Conservation (phyloP, 2,329 filamentous ascomycete species). For the Cercospora janseana region DNA sequence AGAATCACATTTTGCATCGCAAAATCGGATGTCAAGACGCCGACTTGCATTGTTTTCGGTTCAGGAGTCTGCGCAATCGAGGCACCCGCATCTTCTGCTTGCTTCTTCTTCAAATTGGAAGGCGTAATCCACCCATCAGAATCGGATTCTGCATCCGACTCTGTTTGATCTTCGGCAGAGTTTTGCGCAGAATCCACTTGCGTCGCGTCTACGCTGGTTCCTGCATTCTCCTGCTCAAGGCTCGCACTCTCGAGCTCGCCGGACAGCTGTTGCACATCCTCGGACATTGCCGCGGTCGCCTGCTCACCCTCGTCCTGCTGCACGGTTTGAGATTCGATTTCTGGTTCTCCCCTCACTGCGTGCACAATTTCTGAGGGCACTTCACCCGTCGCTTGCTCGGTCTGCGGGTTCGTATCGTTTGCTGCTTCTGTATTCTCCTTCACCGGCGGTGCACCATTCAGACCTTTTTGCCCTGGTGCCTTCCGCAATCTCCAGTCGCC, state of each 20-base stretch:
- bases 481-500: conserved; percentile 82
- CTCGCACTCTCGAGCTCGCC: conserved; percentile 16
- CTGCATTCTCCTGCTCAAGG: conserved; percentile 21
- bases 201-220: conserved; percentile 26
- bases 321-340: not conserved
- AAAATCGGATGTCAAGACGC: conserved; percentile 92
- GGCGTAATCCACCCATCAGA: conserved; percentile 91
- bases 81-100: conserved; percentile 61
- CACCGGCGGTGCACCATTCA: conserved; percentile 67
- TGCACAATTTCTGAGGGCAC: conserved; percentile 3
- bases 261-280: conserved; percentile 14
- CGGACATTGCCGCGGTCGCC: not conserved
- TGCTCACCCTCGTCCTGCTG: not conserved
- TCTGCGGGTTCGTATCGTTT: conserved; percentile 4
- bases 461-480: conserved; percentile 71
- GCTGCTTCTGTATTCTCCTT: conserved; percentile 29
- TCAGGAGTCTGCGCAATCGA: conserved; percentile 49
- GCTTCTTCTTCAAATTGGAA: conserved; percentile 81
- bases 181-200: conserved; percentile 31
- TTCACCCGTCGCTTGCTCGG: conserved; percentile 2
- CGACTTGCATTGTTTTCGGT: conserved; percentile 72
- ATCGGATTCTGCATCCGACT: conserved; percentile 53
- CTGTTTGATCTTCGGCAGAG: conserved; percentile 34
- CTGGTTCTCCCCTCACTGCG: not conserved
- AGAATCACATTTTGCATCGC: conserved; percentile 97